Evolutionary conservation across 345 rosid species (phyloP), one percentile per base, ranked within the genome.

Genomic region (Passiflora organensis): DNA sequence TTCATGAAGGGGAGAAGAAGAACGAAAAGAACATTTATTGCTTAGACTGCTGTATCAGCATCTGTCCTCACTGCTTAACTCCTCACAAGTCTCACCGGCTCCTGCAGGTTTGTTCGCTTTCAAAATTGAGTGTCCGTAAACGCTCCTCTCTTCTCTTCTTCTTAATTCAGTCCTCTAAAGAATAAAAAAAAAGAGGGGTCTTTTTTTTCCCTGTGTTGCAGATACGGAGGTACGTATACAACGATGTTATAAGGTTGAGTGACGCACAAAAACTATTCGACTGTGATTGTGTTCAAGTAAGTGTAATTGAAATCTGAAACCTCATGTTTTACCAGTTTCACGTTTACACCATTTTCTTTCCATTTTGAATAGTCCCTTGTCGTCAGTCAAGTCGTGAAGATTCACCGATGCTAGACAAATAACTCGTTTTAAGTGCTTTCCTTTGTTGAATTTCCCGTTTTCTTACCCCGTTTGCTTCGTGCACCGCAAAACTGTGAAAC

Each of bases 151-250:
- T 41, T 2, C n/a, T 41, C 43, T 0, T 41, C 13, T 11, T 41
- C 13, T 41, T 15, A 41, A 41, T 41, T 41, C n/a, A 41, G 43
- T 9, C 12, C 1, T 10, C 2, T 15, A 51, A 9, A 19, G 36
- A 51, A 24, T 8, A 13, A 2, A 34, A 14, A 9, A 1, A 19
- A 48, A 0, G 15, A 21, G 6, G 14, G 17, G 1, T 51, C 8
- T 15, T 1, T 24, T 43, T 16, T 1, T 2, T 50, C 25, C 13
- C 8, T 53, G 5, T 62, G 52, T 67, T 65, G 43, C 84, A 91
- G 96, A 79, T 91, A 61, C 80, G 97, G 59, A 82, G 97, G 62
- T 91, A 91, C 59, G 91, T 91, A 19, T 91, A 91, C 37, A 69
- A 81, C 14, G 97, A 91, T 56, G 97, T 91, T 42, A 49, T 91